Percentiles rank a stretch among this genome's conserved stretches.
Evolutionary conservation across 345 rosid genomes (phyloP).

Genomic region (Boechera stricta): DNA sequence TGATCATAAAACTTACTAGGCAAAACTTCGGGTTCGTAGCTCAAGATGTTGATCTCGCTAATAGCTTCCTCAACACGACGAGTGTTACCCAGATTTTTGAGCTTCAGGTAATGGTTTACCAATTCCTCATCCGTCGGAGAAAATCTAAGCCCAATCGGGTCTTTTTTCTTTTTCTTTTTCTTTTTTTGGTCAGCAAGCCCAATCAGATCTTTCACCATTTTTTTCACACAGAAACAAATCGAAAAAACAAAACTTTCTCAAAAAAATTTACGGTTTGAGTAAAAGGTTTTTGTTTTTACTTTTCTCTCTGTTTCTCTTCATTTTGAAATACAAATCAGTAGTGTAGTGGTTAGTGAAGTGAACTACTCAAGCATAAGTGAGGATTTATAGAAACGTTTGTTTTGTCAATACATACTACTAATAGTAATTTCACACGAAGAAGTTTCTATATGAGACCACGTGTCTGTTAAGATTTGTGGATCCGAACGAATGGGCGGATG

Average conservation of each 20-base stretch:
- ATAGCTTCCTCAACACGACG: conserved; percentile 33
- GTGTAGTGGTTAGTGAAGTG: no score
- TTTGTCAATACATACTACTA: no score
- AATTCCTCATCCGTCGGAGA: conserved; percentile 38
- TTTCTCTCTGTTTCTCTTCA: background rate
- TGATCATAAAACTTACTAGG: conserved; percentile 41
- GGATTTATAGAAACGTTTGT: no score
- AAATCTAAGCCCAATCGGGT: conserved; percentile 34
- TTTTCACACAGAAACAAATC: background rate
- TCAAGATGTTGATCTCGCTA: conserved; percentile 38
- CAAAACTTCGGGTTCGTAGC: conserved; percentile 37
- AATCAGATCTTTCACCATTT: conserved; percentile 17
- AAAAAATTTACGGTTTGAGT: background rate
- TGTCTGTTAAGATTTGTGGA: no score
- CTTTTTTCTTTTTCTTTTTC: background rate
- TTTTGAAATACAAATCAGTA: background rate
- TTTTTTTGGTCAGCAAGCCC: background rate
- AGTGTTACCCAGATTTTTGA: conserved; percentile 9
- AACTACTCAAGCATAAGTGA: no score
- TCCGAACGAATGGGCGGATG: no score
- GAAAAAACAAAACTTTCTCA: background rate
- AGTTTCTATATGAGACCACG: no score
- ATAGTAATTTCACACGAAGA: no score
- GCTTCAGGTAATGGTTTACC: conserved; percentile 33
- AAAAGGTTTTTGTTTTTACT: background rate